These are phyloP conservation scores for Mycena filopes DNA, from an alignment of 768 basidiomycete genomes.

Conservation along the genomic window DNA sequence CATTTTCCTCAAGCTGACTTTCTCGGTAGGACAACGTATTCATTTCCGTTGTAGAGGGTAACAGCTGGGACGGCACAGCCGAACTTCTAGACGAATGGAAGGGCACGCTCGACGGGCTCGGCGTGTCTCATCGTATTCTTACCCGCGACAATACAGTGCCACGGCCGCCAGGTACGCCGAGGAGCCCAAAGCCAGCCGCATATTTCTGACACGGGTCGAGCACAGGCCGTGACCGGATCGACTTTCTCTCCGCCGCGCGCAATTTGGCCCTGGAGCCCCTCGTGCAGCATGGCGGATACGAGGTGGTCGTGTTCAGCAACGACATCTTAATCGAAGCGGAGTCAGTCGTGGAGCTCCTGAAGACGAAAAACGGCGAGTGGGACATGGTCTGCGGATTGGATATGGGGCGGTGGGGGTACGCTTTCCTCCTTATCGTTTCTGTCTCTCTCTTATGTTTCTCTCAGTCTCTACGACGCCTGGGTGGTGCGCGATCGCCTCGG, in stretches of 20 bases:
- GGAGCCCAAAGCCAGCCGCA: neutral
- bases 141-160: conserved; percentile 39
- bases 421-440: neutral
- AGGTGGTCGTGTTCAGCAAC: conserved; percentile 54
- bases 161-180: conserved; percentile 29
- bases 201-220: neutral
- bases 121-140: conserved; percentile 43
- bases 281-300: conserved; percentile 47
- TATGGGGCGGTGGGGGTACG: conserved; percentile 42
- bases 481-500: conserved; percentile 49
- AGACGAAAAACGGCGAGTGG: conserved; percentile 49
- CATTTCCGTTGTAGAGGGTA: conserved; percentile 36
- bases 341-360: conserved; percentile 50
- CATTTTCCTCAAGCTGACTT: neutral
- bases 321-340: conserved; percentile 54
- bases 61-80: conserved; percentile 48
- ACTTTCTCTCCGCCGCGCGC: conserved; percentile 49
- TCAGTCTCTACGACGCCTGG: conserved; percentile 50
- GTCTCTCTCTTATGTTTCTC: neutral
- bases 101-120: conserved; percentile 35
- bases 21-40: conserved; percentile 47
- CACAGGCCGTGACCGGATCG: conserved; percentile 40
- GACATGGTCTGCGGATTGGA: conserved; percentile 59
- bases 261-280: conserved; percentile 55
- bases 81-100: conserved; percentile 43